Percentiles rank a stretch among this genome's conserved stretches.
These are phyloP conservation scores for Diaporthe humulicola DNA, from an alignment of 2,329 filamentous ascomycete species.

Conservation along the genomic window DNA sequence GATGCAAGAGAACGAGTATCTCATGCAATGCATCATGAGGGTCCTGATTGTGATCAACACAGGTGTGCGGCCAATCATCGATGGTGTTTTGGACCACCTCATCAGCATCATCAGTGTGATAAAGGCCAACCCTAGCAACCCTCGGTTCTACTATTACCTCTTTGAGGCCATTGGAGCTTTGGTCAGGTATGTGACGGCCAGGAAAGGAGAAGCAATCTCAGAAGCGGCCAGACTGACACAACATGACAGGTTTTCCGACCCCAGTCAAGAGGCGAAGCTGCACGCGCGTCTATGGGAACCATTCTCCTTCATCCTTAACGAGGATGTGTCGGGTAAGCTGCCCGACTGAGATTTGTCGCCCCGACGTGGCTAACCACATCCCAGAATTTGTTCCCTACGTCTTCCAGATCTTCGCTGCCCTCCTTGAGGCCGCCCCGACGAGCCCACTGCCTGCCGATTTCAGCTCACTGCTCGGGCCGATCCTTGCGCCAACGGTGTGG, in stretches of 20 bases:
- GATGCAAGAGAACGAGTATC: conserved; percentile 97
- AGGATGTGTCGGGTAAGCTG: conserved; percentile 80
- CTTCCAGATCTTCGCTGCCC: conserved; percentile 92
- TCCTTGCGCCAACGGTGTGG: conserved; percentile 88
- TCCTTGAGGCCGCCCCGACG: conserved; percentile 87
- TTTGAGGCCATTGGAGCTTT: conserved; percentile 95
- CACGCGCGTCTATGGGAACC: conserved; percentile 86
- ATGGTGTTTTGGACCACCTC: conserved; percentile 85
- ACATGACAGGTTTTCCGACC: conserved; percentile 71
- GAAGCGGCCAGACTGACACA: conserved; percentile 20
- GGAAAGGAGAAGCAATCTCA: not conserved
- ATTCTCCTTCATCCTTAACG: conserved; percentile 83
- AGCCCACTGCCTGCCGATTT: conserved; percentile 86
- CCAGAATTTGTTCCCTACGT: conserved; percentile 95
- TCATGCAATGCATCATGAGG: conserved; percentile 99
- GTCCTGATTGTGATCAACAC: conserved; percentile 95
- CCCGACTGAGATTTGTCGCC: not conserved
- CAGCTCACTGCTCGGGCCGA: conserved; percentile 80
- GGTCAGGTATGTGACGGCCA: conserved; percentile 68
- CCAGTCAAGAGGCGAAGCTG: conserved; percentile 77
- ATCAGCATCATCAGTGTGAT: conserved; percentile 93
- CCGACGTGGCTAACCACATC: conserved; percentile 47
- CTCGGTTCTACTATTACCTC: conserved; percentile 97
- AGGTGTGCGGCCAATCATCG: conserved; percentile 78
- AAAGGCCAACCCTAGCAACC: conserved; percentile 95